These are phyloP conservation scores for Saturnispora halmiae DNA, from an alignment of 805 yeast species.

Conservation along the genomic window DNA sequence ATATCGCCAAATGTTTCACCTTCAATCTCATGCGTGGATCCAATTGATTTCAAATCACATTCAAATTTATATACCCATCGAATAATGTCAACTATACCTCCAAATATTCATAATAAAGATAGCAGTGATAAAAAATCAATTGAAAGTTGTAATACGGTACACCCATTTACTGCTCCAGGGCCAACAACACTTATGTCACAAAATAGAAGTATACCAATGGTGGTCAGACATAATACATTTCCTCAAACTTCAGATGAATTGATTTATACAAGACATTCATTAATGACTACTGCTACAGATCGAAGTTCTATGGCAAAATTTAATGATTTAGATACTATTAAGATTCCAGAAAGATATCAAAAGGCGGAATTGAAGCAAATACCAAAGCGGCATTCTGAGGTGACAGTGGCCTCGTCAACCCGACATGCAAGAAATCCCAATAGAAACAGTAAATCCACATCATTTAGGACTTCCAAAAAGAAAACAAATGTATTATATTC, in stretches of 20 bases:
- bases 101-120: too few species aligned
- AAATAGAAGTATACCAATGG: neutral
- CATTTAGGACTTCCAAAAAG: conserved; percentile 20
- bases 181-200: neutral
- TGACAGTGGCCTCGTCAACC: conserved; percentile 5
- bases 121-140: too few species aligned
- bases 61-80: neutral
- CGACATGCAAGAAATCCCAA: neutral
- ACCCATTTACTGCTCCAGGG: conserved; percentile 1
- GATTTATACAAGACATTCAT: conserved; percentile 1
- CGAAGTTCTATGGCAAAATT: conserved; percentile 17
- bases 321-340: conserved; percentile 22
- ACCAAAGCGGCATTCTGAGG: neutral
- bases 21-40: neutral
- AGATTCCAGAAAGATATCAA: conserved; percentile 25
- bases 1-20: too few species aligned
- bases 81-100: too few species aligned
- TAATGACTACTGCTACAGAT: conserved; percentile 14
- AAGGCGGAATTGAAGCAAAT: conserved; percentile 11
- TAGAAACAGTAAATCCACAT: conserved; percentile 17
- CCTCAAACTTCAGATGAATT: conserved; percentile 3
- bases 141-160: neutral
- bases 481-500: conserved; percentile 24
- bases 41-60: neutral
- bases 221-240: neutral